A percentile compares a stretch with the other conserved stretches of the same genome.
phyloP scores from a whole-genome alignment of 805 yeast genomes.

The Yamadazyma sp. region DNA sequence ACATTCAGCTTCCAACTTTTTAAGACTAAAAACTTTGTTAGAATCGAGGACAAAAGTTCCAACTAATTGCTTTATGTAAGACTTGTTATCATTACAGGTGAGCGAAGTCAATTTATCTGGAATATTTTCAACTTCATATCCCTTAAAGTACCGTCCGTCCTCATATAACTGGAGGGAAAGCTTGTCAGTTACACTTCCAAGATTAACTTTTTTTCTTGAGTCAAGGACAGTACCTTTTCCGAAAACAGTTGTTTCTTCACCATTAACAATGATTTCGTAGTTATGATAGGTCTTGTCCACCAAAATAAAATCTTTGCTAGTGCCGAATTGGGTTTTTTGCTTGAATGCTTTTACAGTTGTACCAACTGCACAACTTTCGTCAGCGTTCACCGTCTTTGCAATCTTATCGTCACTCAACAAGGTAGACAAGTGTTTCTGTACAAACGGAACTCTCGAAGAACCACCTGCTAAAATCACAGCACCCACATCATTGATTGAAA shows the following conservation, averaged over 20 bases:
- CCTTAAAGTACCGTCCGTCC: slow-evolving; percentile 35
- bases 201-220: slow-evolving; percentile 30
- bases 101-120: slow-evolving; percentile 29
- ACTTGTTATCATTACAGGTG: slow-evolving; percentile 39
- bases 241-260: slow-evolving; percentile 37
- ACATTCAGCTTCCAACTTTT: slow-evolving; percentile 48
- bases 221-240: slow-evolving; percentile 45
- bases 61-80: slow-evolving; percentile 23
- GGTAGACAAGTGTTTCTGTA: slow-evolving; percentile 59
- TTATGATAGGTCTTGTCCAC: slow-evolving; percentile 54
- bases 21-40: slow-evolving; percentile 51
- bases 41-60: slow-evolving; percentile 47
- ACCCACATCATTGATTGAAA: slow-evolving; percentile 39
- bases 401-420: slow-evolving; percentile 53
- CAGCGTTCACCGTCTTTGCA: slow-evolving; percentile 88
- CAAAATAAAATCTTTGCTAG: slow-evolving; percentile 55
- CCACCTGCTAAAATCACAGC: slow-evolving; percentile 89
- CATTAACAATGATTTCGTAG: slow-evolving; percentile 41
- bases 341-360: slow-evolving; percentile 78
- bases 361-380: slow-evolving; percentile 91
- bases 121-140: slow-evolving; percentile 26
- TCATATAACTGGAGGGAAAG: slow-evolving; percentile 36
- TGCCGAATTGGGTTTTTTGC: slow-evolving; percentile 63
- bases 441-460: slow-evolving; percentile 83
- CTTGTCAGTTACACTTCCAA: slow-evolving; percentile 32